A percentile compares a stretch with the other conserved stretches of the same genome.
Conservation (phyloP, 1,139 yeast genomes). For the Debaryomycetaceae sp. region DNA sequence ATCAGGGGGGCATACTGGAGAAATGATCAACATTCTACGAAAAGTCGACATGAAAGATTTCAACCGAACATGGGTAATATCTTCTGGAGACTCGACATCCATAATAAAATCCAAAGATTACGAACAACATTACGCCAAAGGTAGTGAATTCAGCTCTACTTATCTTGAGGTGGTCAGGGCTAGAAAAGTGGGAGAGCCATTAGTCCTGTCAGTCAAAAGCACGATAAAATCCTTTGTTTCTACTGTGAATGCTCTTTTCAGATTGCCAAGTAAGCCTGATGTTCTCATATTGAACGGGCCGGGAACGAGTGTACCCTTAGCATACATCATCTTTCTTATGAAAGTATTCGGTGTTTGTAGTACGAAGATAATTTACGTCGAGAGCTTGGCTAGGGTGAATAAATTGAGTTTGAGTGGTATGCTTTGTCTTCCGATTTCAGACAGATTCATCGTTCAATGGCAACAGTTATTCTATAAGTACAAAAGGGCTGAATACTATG, state of each 20-base stretch:
- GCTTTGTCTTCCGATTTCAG: constrained; percentile 64
- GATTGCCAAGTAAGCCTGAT: constrained; percentile 35
- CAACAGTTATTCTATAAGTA: constrained; percentile 51
- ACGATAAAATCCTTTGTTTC: constrained; percentile 42
- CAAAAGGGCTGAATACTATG: constrained; percentile 70
- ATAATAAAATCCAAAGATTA: constrained; percentile 43
- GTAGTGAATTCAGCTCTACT: constrained; percentile 14
- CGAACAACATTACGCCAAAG: constrained; percentile 22
- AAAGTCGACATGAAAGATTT: constrained; percentile 25
- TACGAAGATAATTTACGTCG: constrained; percentile 73
- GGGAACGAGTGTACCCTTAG: constrained; percentile 82
- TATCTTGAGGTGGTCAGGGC: constrained; percentile 62
- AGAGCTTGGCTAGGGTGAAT: constrained; percentile 83
- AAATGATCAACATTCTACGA: constrained; percentile 69
- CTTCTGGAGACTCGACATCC: constrained; percentile 62
- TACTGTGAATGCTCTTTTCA: constrained; percentile 19
- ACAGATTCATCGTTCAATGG: constrained; percentile 91
- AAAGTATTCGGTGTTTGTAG: constrained; percentile 49
- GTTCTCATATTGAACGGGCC: constrained; percentile 84
- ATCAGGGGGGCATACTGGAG: constrained; percentile 95
- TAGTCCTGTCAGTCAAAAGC: constrained; percentile 48
- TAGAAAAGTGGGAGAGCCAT: constrained; percentile 68
- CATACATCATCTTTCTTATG: constrained; percentile 55
- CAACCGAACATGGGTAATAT: constrained; percentile 43
- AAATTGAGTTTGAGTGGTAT: constrained; percentile 74